These are phyloP conservation scores for Tolypocladium inflatum DNA, from an alignment of 2,329 filamentous ascomycete genomes.

Conservation along the genomic window DNA sequence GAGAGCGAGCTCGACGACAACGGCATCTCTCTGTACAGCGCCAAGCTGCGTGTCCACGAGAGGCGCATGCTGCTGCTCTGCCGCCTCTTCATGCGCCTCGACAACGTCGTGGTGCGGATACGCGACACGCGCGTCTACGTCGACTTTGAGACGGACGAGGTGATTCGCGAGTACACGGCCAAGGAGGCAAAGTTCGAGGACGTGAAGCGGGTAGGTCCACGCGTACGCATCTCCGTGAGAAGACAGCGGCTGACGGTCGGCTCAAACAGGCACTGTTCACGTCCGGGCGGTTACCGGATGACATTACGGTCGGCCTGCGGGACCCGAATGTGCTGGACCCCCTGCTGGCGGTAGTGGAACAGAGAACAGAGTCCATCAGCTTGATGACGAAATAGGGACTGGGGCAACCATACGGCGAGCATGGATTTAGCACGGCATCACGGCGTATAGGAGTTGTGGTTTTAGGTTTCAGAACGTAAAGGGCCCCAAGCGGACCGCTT, in stretches of 20 bases:
- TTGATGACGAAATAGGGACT: conserved; percentile 2
- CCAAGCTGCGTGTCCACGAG: conserved; percentile 90
- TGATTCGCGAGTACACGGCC: conserved; percentile 85
- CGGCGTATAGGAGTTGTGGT: conserved; percentile 2
- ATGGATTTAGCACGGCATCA: neutral
- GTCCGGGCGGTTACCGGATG: conserved; percentile 51
- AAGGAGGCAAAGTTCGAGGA: conserved; percentile 73
- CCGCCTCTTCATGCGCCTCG: conserved; percentile 85
- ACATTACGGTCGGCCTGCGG: conserved; percentile 65
- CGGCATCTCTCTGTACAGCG: conserved; percentile 80
- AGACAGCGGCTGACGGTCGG: neutral
- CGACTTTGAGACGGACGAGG: conserved; percentile 70
- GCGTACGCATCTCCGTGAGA: neutral
- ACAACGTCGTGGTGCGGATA: conserved; percentile 79
- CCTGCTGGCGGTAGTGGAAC: conserved; percentile 61
- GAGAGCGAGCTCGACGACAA: conserved; percentile 98
- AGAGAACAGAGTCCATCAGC: conserved; percentile 44
- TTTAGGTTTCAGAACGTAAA: neutral
- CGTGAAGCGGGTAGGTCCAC: conserved; percentile 55
- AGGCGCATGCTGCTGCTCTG: conserved; percentile 74
- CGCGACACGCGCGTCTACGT: conserved; percentile 87
- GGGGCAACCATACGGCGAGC: neutral
- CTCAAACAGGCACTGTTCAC: conserved; percentile 34
- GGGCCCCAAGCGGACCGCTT: neutral
- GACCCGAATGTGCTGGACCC: conserved; percentile 70